Evolutionary conservation across 331 rosid genomes (phyloP).

Genomic region (Cydonia oblonga): DNA sequence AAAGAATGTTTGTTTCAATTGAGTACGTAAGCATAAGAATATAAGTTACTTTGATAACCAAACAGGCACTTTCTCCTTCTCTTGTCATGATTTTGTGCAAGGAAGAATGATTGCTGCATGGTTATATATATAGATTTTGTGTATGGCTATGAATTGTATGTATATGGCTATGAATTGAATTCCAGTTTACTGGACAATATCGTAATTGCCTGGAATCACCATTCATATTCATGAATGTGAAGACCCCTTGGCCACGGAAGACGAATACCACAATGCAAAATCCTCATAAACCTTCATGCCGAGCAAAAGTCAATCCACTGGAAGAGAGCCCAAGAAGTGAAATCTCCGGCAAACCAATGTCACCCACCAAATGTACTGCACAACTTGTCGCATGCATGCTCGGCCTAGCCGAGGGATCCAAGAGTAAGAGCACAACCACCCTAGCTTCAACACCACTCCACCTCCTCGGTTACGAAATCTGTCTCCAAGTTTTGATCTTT

Average conservation of each 20-base stretch:
- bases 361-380: constrained; percentile 13
- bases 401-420: constrained; percentile 10
- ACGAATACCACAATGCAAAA: not conserved
- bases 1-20: too few relatives aligned
- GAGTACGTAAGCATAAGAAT: too few relatives aligned
- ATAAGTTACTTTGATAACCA: too few relatives aligned
- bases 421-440: constrained; percentile 15
- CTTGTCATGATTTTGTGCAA: too few relatives aligned
- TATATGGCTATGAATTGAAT: not conserved
- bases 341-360: not conserved
- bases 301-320: not conserved
- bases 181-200: not conserved
- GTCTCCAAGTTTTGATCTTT: constrained; percentile 7
- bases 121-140: not conserved
- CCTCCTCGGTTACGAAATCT: constrained; percentile 3
- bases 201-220: not conserved
- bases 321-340: not conserved
- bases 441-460: constrained; percentile 21
- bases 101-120: too few relatives aligned
- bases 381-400: constrained; percentile 17
- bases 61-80: too few relatives aligned
- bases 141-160: too few relatives aligned
- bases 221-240: not conserved
- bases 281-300: not conserved
- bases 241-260: not conserved